Evolutionary conservation across 2,329 filamentous ascomycete species (phyloP).

Genomic region (Alternaria sp.): DNA sequence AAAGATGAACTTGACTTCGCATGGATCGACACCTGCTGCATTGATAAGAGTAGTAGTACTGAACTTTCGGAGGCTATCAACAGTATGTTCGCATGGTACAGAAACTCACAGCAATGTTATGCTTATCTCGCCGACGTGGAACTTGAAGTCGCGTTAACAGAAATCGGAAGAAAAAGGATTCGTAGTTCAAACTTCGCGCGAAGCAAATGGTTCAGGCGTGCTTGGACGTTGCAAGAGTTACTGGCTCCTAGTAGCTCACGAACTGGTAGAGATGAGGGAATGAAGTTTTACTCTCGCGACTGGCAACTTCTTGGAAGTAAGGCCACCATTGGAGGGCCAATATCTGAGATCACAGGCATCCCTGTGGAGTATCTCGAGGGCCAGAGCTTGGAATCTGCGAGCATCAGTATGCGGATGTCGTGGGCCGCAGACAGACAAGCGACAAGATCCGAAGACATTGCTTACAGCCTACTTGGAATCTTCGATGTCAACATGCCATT

Average conservation of each 20-base stretch:
- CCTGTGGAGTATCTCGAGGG: constrained; percentile 6
- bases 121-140: constrained; percentile 23
- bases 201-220: constrained; percentile 22
- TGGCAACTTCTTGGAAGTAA: constrained; percentile 17
- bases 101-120: constrained; percentile 16
- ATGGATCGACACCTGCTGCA: constrained; percentile 30
- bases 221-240: constrained; percentile 30
- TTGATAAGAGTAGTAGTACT: constrained; percentile 27
- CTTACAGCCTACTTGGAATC: constrained; percentile 28
- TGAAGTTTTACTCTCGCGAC: constrained; percentile 15
- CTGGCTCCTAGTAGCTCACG: constrained; percentile 25
- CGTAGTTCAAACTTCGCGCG: no score
- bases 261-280: neutral
- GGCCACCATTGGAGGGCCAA: neutral
- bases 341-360: constrained; percentile 12
- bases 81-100: constrained; percentile 28
- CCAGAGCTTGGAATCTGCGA: constrained; percentile 2
- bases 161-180: no score
- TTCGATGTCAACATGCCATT: constrained; percentile 29
- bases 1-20: constrained; percentile 9
- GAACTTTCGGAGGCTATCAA: constrained; percentile 24
- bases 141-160: no score
- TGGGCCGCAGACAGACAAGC: constrained; percentile 29
- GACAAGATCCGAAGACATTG: constrained; percentile 27
- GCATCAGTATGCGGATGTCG: constrained; percentile 25